Conservation (phyloP, 2,329 filamentous ascomycete genomes). For the Trichoderma pleuroti region DNA sequence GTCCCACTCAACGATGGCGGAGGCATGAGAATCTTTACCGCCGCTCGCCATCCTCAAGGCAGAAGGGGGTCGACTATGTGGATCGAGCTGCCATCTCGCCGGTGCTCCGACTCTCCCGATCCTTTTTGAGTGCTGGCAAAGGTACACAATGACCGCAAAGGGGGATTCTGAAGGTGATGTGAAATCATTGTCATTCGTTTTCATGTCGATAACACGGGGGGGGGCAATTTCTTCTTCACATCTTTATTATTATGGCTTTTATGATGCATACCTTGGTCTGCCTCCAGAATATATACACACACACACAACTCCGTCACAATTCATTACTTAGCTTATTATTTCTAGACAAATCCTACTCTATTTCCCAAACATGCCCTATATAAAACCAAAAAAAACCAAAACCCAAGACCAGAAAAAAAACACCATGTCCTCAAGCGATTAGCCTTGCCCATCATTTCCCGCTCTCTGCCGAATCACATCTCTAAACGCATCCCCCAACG, state of each 20-base stretch:
- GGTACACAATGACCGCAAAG: too few relatives aligned
- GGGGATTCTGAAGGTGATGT: neutral
- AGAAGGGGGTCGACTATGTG: neutral
- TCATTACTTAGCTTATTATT: neutral
- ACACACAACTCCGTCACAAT: neutral
- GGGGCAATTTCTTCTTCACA: neutral
- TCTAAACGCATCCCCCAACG: constrained; percentile 40
- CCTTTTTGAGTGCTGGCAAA: neutral
- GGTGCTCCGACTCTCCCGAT: neutral
- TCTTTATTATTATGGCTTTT: neutral
- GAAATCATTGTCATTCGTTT: neutral
- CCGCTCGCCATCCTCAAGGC: neutral
- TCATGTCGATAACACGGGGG: neutral
- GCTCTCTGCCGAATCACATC: constrained; percentile 40
- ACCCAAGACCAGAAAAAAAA: neutral
- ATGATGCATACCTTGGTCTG: neutral
- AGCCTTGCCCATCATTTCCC: neutral
- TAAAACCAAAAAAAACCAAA: neutral
- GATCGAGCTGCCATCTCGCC: neutral
- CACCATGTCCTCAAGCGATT: neutral
- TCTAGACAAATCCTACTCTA: neutral
- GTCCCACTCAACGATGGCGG: neutral
- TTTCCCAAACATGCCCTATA: neutral
- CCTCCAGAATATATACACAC: neutral
- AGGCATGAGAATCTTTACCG: neutral